Evolutionary conservation across 495 filamentous ascomycete species (phyloP), one percentile per base, ranked within the genome.

Genomic region (Clohesyomyces aquaticus): DNA sequence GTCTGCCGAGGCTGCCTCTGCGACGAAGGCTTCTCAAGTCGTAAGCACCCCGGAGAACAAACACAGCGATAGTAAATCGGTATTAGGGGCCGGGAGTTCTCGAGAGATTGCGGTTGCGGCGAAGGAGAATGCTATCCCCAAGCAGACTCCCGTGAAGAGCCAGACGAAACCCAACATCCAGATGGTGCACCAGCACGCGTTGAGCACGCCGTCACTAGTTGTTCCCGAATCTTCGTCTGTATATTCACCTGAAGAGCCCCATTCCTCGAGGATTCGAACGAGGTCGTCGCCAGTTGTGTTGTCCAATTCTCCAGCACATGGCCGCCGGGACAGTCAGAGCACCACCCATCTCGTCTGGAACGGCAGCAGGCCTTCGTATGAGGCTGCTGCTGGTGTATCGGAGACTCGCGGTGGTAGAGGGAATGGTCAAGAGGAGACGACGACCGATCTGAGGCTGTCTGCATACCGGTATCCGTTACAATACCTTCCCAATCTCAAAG

Each of bases 401-500:
- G 59, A 63, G 41, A 18, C n/a, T 16, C 46, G 48, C 4, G 3
- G 43, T 4, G 46, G 26, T n/a, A 19, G 26, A 14, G 14, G 60
- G n/a, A 38, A 27, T 16, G 26, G 49, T 18, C 48, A 55, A 35
- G 65, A 67, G 4, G 66, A 69, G 18, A 46, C 49, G 2, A 69
- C 66, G 3, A 69, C 66, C 12, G 66, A 65, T 23, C 43, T 69
- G 22, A 61, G 66, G 55, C 45, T 65, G 14, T 61, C 66, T 21
- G 41, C 48, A 1, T 68, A 68, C 21, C 45, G 61, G 32, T 70
- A 70, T 49, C 59, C 59, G 1, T 4, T 48, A n/a, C 19, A 59
- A 16, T 70, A 75, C 65, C 64, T 76, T 18, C 68, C 74, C 21
- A 72, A 71, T 29, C 65, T 76, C 50, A 76, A 75, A 43, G 74